Evolutionary conservation across 306 rosid species (phyloP), one percentile per base, ranked within the genome.

Genomic region (Abrus pulchellus): DNA sequence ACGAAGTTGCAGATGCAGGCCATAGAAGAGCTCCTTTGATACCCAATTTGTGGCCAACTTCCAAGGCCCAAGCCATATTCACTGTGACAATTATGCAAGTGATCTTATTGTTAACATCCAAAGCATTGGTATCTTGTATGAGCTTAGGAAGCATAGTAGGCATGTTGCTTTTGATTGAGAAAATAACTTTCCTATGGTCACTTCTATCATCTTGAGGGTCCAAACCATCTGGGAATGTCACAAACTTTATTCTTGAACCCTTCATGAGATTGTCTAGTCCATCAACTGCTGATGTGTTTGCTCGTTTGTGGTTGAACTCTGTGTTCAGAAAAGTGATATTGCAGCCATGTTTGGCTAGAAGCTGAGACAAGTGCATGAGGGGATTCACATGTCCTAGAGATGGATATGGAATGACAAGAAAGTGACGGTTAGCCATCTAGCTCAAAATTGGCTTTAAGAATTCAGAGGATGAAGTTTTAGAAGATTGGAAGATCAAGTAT

Each of bases 41-140:
- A 8, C 85, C 87, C 84, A 90, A 50, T 7, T 82, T 86, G 28
- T 1, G 34, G 2, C 78, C 90, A 32, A 86, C 85, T 57, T 88
- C 82, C 72, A 86, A 54, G 43, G 85, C 85, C 87, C 92, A 85
- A 44, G 83, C 80, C 55, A 89, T 85, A 75, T 80, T 84, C 11
- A 77, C 59, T 5, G 86, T 82, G 50, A 82, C 89, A 62, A 87
- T 28, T 9, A 89, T 66, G 68, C 92, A 84, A 59, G 69, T 57
- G 10, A 89, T 71, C 32, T 72, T 79, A 29, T 83, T 77, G 4
- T 77, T 64, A 43, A 3, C 49, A 49, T 66, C 50, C 30, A 41
- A 33, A 43, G 74, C 76, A 14, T 80, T 78, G 12, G 83, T 76
- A 43, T 83, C 66, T 41, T 87, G 82, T 1, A 89, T 81, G n/a